Evolutionary conservation across 1,139 yeast species (phyloP), one percentile per base, ranked within the genome.

Genomic region (Yamadazyma songkhlaensis): DNA sequence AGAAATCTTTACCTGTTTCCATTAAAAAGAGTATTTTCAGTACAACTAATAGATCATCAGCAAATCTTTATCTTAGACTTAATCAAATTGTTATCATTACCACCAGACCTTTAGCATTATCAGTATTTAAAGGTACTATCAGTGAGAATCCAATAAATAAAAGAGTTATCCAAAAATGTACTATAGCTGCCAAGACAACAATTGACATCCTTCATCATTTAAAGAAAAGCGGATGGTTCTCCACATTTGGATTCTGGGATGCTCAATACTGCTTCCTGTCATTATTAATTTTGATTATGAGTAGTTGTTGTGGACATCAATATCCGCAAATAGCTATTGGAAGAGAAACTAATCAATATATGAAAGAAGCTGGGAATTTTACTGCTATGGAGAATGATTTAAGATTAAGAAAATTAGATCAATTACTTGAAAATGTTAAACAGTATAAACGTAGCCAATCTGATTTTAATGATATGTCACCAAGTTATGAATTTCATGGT

Each of bases 271-370:
- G 73, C 35, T 74, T 71, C 45, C 60, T 97, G 3, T 77, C 81
- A 35, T 59, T 90, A 44, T 72, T 92, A 48, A 74, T 89, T 23
- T 81, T 89, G 67, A 79, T 84, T 6, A 84, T 90, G 95, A 77
- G 67, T 6, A 53, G 57, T 13, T 39, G 54, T n/a, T 51, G 54
- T n/a, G 66, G 64, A 3, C 47, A 53, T 11, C 39, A 46, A 14
- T 58, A 53, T 29, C 49, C 58, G 2, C 62, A 63, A 30, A 48
- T 69, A 9, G 49, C 51, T 31, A 51, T 50, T 22, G 75, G 72
- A 1, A 49, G 47, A 15, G 30, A 39, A n/a, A 37, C 40, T 14
- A 45, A 43, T 29, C 29, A 39, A 4, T 42, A 34, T 29, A 46
- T 46, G 49, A 43, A 43, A 25, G 34, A 31, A 2, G 42, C 48